Evolutionary conservation across 768 basidiomycete species (phyloP).

Genomic region (Termitomyces sp.): DNA sequence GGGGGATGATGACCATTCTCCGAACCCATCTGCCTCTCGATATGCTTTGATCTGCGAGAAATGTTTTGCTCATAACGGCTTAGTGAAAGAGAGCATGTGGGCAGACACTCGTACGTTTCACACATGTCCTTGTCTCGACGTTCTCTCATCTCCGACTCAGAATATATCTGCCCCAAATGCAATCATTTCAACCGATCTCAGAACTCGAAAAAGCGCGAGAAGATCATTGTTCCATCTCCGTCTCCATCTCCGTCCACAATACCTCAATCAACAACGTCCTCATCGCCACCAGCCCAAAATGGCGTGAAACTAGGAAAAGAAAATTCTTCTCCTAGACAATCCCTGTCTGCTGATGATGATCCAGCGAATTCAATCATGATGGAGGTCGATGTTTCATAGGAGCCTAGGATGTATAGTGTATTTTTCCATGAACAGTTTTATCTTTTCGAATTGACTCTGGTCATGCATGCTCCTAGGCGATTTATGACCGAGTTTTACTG

Average conservation of each 20-base stretch:
- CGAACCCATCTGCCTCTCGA: slow-evolving; percentile 39
- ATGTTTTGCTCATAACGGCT: slow-evolving; percentile 85
- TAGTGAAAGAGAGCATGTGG: slow-evolving; percentile 79
- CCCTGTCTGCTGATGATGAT: slow-evolving; percentile 14
- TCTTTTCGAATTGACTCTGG: background rate
- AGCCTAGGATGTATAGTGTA: background rate
- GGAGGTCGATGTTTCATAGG: slow-evolving; percentile 24
- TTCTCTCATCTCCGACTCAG: slow-evolving; percentile 28
- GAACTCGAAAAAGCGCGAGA: slow-evolving; percentile 26
- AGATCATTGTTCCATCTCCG: slow-evolving; percentile 16
- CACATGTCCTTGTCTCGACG: background rate
- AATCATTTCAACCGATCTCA: slow-evolving; percentile 68
- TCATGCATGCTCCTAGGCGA: background rate
- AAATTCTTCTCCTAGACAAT: slow-evolving; percentile 8
- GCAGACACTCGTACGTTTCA: slow-evolving; percentile 69
- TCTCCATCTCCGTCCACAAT: slow-evolving; percentile 9
- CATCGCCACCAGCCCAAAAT: slow-evolving; percentile 6
- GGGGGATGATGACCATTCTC: slow-evolving; percentile 61
- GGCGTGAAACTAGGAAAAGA: background rate
- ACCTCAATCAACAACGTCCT: slow-evolving; percentile 1
- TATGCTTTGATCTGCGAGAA: slow-evolving; percentile 88
- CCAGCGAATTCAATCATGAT: slow-evolving; percentile 23
- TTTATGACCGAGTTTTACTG: background rate
- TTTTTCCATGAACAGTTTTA: background rate
- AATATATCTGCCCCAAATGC: slow-evolving; percentile 85